Base-by-base conservation (phyloP, 1,284 basidiomycete genomes). In the Cutaneotrichosporon sp. region DNA sequence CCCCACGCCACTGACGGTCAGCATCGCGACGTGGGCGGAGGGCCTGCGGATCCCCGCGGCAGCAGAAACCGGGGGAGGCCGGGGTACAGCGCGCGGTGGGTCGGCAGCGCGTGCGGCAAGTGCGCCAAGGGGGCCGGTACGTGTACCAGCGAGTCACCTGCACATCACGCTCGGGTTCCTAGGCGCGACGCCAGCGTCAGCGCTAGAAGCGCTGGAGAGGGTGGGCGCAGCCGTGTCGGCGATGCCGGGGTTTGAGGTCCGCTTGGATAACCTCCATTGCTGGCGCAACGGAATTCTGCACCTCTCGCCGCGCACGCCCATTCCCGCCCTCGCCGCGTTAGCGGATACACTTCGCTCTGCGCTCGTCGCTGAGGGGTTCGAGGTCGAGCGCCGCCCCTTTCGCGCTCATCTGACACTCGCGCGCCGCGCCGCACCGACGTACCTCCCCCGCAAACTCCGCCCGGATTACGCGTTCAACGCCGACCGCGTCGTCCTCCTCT, bases 101-200 rank as follows among this genome's bases (percentile, higher is more conserved):
- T 30, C 26, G 26, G 26, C 26, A 5, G 26, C 26, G 26, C n/a
- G n/a, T n/a, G 26, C 26, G 26, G 26, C 26, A 5, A 10, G 7
- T 5, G 10, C 26, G 26, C 26, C 5, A 12, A 15, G 33, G 8
- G 14, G 14, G 3, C 30, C 43, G 9, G 26, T 20, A 12, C 47
- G 4, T 3, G 47, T 40, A 2, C 39, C 39, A 4, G 30, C 39
- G 4, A 10, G 17, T 4, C 41, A 42, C 26, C n/a, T 49, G 39
- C 47, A 49, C 39, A 22, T 49, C 23, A 49, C 47, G 17, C 47
- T 49, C 39, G 47, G 14, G 10, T 49, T 49, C 39, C 33, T 49
- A 1, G 47, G 47, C 22, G 23, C 30, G 14, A 22, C 45, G 13
- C 35, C 13, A 15, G 9, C 9, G n/a, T 22, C 18, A 8, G 18